Evolutionary conservation across 495 filamentous ascomycete species (phyloP).

Genomic region (Physcia stellaris): DNA sequence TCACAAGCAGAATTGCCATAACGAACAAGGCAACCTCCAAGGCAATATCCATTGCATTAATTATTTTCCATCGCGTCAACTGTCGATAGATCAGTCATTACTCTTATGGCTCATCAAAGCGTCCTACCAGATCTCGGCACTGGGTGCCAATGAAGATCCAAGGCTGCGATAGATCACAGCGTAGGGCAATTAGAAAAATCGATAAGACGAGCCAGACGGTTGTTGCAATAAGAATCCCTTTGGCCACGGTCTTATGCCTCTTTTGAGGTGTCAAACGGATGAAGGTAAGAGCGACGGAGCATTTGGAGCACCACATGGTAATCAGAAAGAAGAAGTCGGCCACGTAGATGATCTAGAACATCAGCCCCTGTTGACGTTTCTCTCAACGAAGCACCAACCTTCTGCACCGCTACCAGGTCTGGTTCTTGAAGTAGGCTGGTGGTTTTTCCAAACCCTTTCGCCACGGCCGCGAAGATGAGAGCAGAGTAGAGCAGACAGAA

Average conservation of each 20-base stretch:
- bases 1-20: slow-evolving; percentile 24
- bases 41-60: slow-evolving; percentile 19
- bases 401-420: slow-evolving; percentile 13
- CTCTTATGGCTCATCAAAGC: not conserved
- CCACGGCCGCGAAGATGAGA: slow-evolving; percentile 12
- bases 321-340: slow-evolving; percentile 22
- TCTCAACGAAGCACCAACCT: too few relatives aligned
- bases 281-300: slow-evolving; percentile 19
- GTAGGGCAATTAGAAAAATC: slow-evolving; percentile 13
- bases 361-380: too few relatives aligned
- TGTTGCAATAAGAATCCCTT: slow-evolving; percentile 7
- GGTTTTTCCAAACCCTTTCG: slow-evolving; percentile 19
- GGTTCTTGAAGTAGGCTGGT: slow-evolving; percentile 7
- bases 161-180: slow-evolving; percentile 16
- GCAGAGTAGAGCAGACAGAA: slow-evolving; percentile 15
- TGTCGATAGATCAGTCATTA: slow-evolving; percentile 6
- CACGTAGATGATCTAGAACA: slow-evolving; percentile 16
- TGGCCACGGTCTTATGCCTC: slow-evolving; percentile 12
- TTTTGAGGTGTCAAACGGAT: slow-evolving; percentile 19
- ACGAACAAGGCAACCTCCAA: slow-evolving; percentile 21
- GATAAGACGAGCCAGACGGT: slow-evolving; percentile 13
- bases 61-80: slow-evolving; percentile 20
- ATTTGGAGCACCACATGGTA: slow-evolving; percentile 21
- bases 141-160: slow-evolving; percentile 16
- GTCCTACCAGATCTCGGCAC: slow-evolving; percentile 17